Evolutionary conservation across 495 filamentous ascomycete genomes (phyloP), one percentile per base, ranked within the genome.

Genomic region (Viridothelium virens): DNA sequence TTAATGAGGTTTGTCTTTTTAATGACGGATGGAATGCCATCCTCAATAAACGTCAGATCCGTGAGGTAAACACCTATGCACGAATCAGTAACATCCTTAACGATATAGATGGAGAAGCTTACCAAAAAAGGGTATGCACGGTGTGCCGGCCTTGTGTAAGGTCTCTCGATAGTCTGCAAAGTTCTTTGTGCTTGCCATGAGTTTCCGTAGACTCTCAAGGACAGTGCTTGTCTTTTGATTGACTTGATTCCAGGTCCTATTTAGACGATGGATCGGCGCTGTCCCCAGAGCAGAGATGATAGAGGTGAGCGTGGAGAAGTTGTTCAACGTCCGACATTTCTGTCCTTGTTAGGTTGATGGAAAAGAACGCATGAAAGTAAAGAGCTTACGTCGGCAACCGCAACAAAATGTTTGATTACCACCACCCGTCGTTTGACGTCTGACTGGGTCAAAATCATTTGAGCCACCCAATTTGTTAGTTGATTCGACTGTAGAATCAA

Each of bases 121-220:
- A 95, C 94, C 94, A 72, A 98, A 96, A 79, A 98, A 98, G 37
- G 94, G 94, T 75, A 97, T 96, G 77, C 94, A 98, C 41, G 94
- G 94, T 38, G 94, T 94, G 69, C 96, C 95, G 37, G 94, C 92
- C 18, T 87, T 84, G 80, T 96, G 93, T 66, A 98, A 77, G 38
- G 91, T 86, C 72, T 98, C 95, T 69, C 94, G 84, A 75, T 98
- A 98, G 77, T 96, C 92, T 65, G 88, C 89, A 80, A 97, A 98
- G 75, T 98, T 98, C 82, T 96, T 97, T 33, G 91, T 97, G 76
- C 91, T 97, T 56, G 89, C 91, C 93, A 97, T 97, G 62, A 97
- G 82, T 65, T 86, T 87, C 50, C 92, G 91, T 91, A 98, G 95
- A 38, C 85, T 86, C 74, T 97, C 93, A 38, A 97, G 78, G 46